phyloP scores from a whole-genome alignment of 2,329 filamentous ascomycete species.

The Dichotomopilus funicola region DNA sequence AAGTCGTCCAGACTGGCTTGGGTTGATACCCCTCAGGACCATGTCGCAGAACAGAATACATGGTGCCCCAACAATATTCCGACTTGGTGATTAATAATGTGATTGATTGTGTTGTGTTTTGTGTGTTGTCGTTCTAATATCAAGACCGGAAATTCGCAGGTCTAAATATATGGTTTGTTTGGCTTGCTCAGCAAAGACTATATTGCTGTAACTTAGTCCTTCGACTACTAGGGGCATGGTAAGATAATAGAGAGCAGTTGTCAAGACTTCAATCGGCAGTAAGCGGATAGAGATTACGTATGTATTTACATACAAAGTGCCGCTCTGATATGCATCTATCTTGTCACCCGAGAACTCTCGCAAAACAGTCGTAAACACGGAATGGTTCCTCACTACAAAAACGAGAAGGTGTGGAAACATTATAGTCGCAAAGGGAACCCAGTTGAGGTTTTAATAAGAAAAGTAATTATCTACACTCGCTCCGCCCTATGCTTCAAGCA shows the following conservation, averaged over 20 bases:
- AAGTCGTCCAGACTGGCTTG: conserved; percentile 9
- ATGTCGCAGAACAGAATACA: conserved; percentile 1
- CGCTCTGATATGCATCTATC: background rate
- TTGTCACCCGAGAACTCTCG: too few relatives aligned
- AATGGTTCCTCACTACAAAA: too few relatives aligned
- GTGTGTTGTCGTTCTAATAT: too few relatives aligned
- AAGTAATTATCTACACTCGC: background rate
- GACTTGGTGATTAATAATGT: background rate
- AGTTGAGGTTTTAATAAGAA: background rate
- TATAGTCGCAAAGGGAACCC: background rate
- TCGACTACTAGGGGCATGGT: too few relatives aligned
- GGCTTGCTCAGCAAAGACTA: too few relatives aligned
- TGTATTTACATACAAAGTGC: background rate
- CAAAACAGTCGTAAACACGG: too few relatives aligned
- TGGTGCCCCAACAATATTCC: background rate
- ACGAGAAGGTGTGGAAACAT: too few relatives aligned
- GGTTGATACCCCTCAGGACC: conserved; percentile 4
- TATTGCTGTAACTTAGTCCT: too few relatives aligned
- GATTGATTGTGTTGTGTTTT: background rate
- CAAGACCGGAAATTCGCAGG: too few relatives aligned
- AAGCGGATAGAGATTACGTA: background rate
- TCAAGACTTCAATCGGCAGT: too few relatives aligned
- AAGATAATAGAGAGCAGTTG: too few relatives aligned
- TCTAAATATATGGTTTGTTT: too few relatives aligned
- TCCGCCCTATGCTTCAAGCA: background rate